Base-by-base conservation (phyloP, 2,329 filamentous ascomycete genomes). In the Hyphodiscus sp. region DNA sequence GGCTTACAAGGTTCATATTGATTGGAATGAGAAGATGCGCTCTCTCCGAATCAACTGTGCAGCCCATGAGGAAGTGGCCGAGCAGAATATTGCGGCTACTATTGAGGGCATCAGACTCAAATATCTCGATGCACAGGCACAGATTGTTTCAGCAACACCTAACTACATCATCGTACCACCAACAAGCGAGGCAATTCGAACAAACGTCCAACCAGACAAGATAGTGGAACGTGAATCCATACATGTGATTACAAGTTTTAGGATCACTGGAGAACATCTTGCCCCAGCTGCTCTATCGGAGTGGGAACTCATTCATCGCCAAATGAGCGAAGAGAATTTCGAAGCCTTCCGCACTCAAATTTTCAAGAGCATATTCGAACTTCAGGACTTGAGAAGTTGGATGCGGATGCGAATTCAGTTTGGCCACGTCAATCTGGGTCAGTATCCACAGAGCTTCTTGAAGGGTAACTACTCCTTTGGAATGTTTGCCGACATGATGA, bases 341-440 rank as follows among this genome's bases (percentile, higher is more conserved):
- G 44, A 49, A n/a, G 51, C 41, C 8, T 57, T 67, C 30, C 26
- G 58, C 29, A 38, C 56, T 1, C 59, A 61, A n/a, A 42, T 68
- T 15, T 47, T 45, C 1, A 56, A 57, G 38, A 53, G 55, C 45
- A 41, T 67, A 1, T 56, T 50, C 26, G 47, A 45, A 4, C 57
- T 67, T 9, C 59, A 59, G 29, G 55, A 57, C 15, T 26, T 65
- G 2, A 63, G 61, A 30, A 56, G 53, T 23, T 60, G 61, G 58
- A 66, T 68, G 64, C 56, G 59, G 33, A 66, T 69, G 63, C 59
- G 67, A 19, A 57, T 68, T 8, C 58, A 65, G 30, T 67, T 68
- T 51, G 67, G 66, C 16, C 58, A 64, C 42, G 33, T 64, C 9
- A 49, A 57, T 29, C 49, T 69, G 1, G 54, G 26, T 16, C 50